A percentile compares a stretch with the other conserved stretches of the same genome.
phyloP scores from a whole-genome alignment of 306 rosid genomes.

The Geum urbanum region DNA sequence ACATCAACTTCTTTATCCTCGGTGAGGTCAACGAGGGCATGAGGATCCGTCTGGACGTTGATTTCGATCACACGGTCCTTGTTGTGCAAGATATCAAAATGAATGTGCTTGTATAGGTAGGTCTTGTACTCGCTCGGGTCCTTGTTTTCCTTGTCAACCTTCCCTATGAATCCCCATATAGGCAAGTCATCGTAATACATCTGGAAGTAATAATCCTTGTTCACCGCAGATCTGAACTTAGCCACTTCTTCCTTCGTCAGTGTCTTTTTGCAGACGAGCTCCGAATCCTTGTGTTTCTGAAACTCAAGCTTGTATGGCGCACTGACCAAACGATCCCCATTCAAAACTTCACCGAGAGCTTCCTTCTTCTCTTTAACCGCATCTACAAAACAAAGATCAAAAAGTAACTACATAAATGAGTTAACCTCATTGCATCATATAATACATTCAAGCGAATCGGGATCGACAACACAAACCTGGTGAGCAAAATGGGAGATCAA shows the following conservation, averaged over 20 bases:
- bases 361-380: slow-evolving; percentile 68
- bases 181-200: slow-evolving; percentile 92
- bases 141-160: slow-evolving; percentile 60
- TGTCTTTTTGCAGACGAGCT: slow-evolving; percentile 43
- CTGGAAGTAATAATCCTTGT: slow-evolving; percentile 76
- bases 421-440: too few relatives aligned
- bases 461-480: slow-evolving; percentile 40
- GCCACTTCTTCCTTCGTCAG: slow-evolving; percentile 59
- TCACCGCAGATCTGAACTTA: slow-evolving; percentile 55
- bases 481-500: slow-evolving; percentile 72
- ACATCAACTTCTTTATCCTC: slow-evolving; percentile 62
- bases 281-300: slow-evolving; percentile 47
- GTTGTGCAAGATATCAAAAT: slow-evolving; percentile 62
- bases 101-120: slow-evolving; percentile 71
- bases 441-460: too few relatives aligned
- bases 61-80: slow-evolving; percentile 81
- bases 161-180: slow-evolving; percentile 86
- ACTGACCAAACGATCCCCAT: slow-evolving; percentile 82
- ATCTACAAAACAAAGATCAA: slow-evolving; percentile 37
- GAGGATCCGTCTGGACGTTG: slow-evolving; percentile 49
- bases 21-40: slow-evolving; percentile 59
- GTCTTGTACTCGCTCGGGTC: slow-evolving; percentile 72
- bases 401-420: neutral
- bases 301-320: slow-evolving; percentile 81
- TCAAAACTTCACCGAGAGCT: slow-evolving; percentile 85